These are phyloP conservation scores for Nevesoporus exiguus DNA, from an alignment of 768 basidiomycete species.

Conservation along the genomic window DNA sequence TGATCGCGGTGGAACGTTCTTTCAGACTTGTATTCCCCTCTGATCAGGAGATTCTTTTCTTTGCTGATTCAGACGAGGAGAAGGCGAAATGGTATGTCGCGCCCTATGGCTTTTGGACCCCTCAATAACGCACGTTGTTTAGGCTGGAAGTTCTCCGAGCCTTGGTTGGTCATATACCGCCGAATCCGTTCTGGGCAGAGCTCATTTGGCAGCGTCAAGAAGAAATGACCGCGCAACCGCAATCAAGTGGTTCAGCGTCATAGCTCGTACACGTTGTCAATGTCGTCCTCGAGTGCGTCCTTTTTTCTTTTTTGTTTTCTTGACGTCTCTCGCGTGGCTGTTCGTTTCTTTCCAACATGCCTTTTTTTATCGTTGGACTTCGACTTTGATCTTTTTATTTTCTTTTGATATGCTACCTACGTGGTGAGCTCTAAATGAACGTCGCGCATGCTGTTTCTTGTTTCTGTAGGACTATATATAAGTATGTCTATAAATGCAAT, in stretches of 20 bases:
- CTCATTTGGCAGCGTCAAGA: constrained; percentile 80
- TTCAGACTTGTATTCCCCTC: constrained; percentile 81
- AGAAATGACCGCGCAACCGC: constrained; percentile 31
- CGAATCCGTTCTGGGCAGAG: constrained; percentile 92
- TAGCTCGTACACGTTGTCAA: neutral
- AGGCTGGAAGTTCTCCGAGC: constrained; percentile 87
- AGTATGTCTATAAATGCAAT: constrained; percentile 16
- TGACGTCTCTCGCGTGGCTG: neutral
- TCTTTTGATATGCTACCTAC: constrained; percentile 17
- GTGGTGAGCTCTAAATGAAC: constrained; percentile 2
- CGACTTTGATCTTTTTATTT: neutral
- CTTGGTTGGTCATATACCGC: constrained; percentile 84
- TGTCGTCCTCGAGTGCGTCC: neutral
- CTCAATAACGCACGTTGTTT: constrained; percentile 6
- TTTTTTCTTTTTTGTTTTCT: constrained; percentile 5
- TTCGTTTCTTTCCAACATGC: constrained; percentile 13
- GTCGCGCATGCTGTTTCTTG: constrained; percentile 12
- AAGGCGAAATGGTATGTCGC: constrained; percentile 76
- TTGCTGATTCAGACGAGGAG: constrained; percentile 86
- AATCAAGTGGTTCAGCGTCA: neutral
- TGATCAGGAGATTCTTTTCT: constrained; percentile 82
- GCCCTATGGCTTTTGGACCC: neutral
- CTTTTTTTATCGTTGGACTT: neutral
- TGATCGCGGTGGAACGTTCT: constrained; percentile 73
- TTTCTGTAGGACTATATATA: constrained; percentile 21